Percentiles rank a stretch among this genome's conserved stretches.
These are phyloP conservation scores for Neonectria coccinea DNA, from an alignment of 2,329 filamentous ascomycete species.

Conservation along the genomic window DNA sequence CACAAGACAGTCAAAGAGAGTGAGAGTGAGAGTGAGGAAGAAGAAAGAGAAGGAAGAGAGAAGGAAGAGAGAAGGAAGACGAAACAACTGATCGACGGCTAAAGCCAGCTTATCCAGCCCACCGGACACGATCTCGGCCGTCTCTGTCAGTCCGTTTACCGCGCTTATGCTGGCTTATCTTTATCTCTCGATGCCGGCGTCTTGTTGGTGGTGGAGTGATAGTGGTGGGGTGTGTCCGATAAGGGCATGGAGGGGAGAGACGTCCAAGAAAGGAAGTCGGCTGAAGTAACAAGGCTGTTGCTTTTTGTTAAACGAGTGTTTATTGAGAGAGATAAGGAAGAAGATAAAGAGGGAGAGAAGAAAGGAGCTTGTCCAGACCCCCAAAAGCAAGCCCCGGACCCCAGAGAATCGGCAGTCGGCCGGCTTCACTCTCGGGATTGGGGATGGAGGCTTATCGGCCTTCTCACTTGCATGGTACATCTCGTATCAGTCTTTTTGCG, in stretches of 20 bases:
- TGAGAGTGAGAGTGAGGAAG: conserved; percentile 2
- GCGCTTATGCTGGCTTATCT: conserved; percentile 28
- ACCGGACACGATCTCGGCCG: conserved; percentile 12
- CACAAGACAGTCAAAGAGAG: background rate
- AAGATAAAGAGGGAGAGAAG: background rate
- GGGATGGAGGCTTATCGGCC: conserved; percentile 28
- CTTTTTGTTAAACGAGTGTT: conserved; percentile 4
- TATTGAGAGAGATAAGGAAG: background rate
- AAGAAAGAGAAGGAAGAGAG: conserved; percentile 22
- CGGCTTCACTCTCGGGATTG: background rate
- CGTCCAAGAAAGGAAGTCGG: conserved; percentile 29
- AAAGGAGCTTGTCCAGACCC: conserved; percentile 6
- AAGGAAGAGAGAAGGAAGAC: conserved; percentile 24
- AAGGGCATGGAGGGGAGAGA: conserved; percentile 27
- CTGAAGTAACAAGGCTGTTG: conserved; percentile 16
- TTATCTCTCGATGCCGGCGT: conserved; percentile 38
- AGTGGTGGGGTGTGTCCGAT: conserved; percentile 44
- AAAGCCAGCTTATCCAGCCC: conserved; percentile 24
- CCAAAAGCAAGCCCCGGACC: background rate
- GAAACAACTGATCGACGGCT: conserved; percentile 12
- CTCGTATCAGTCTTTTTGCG: conserved; percentile 17
- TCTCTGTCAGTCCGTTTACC: conserved; percentile 9
- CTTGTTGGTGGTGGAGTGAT: conserved; percentile 23
- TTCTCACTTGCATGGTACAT: conserved; percentile 9
- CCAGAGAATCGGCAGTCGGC: conserved; percentile 1